Base-by-base conservation (phyloP, 2,329 filamentous ascomycete species). In the Lachnum nothofagi region DNA sequence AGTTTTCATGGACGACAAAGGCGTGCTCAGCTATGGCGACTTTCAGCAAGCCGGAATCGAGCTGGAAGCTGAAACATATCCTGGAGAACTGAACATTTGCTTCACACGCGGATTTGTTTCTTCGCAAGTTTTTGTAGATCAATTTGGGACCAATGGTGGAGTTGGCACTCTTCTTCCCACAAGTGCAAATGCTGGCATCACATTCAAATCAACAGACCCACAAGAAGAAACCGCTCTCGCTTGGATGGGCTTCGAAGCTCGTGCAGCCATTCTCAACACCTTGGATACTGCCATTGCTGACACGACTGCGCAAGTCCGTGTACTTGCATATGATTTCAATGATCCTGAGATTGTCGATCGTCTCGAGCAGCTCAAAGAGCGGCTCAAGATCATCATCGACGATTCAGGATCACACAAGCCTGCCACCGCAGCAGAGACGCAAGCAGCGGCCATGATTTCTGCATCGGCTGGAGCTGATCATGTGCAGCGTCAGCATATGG, bases 211-310 rank as follows among this genome's bases (percentile, higher is more conserved):
- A 2, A 48, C 47, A 3, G 50, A 57, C n/a, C 35, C 52, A 35
- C 43, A 50, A 43, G 50, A 59, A 41, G 56, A 59, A 41, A 51
- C 52, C 33, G 56, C 56, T 2, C 31, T 59, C 16, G 35, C 45
- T 5, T 59, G 56, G 56, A 59, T 59, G 56, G 56, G 56, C 0
- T 57, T 59, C 17, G 56, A 59, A 35, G 56, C 56, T 14, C 55
- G 56, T 4, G 37, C 46, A 23, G 54, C 55, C 3, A 42, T 57
- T 10, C 52, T 59, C 17, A 37, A 44, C 5, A 46, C 56, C 5
- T 44, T 59, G 7, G 52, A 59, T 27, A 27, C 50, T 24, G 56
- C 56, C 38, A 54, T 59, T 23, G 48, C 42, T 12, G 56, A 59
- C 31, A 16, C 53, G 4, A 59, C 55, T 8, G 56, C 56, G 23